Conservation (phyloP, 768 basidiomycete genomes). For the Sarcodon sp. region DNA sequence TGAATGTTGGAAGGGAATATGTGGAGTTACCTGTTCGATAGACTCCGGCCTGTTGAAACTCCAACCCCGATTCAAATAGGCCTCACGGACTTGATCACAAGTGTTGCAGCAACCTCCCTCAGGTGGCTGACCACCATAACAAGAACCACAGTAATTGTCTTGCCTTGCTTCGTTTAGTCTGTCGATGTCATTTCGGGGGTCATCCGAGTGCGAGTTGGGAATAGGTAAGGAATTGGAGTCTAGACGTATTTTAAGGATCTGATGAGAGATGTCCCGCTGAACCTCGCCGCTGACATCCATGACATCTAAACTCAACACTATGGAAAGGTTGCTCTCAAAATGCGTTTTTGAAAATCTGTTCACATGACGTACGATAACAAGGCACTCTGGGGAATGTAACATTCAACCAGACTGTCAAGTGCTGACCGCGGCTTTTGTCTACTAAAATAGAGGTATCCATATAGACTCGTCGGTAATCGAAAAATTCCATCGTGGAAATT, state of each 20-base stretch:
- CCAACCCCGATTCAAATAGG: slow-evolving; percentile 91
- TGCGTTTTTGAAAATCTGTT: background rate
- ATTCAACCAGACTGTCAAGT: slow-evolving; percentile 82
- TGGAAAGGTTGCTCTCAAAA: background rate
- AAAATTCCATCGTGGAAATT: slow-evolving; percentile 86
- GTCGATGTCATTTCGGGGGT: slow-evolving; percentile 82
- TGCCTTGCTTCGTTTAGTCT: slow-evolving; percentile 51
- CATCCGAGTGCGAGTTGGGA: slow-evolving; percentile 37
- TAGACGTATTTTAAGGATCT: slow-evolving; percentile 75
- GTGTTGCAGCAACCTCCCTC: slow-evolving; percentile 82
- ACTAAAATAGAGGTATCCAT: slow-evolving; percentile 90
- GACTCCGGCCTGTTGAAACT: slow-evolving; percentile 84
- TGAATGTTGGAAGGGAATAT: background rate
- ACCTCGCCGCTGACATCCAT: slow-evolving; percentile 98
- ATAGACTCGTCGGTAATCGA: slow-evolving; percentile 84
- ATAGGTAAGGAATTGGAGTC: slow-evolving; percentile 46
- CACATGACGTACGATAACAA: slow-evolving; percentile 59
- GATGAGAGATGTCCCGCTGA: slow-evolving; percentile 84
- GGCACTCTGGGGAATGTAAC: slow-evolving; percentile 94
- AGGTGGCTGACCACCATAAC: slow-evolving; percentile 79
- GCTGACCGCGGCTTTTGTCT: slow-evolving; percentile 91
- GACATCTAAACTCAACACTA: slow-evolving; percentile 91
- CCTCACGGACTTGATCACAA: slow-evolving; percentile 87
- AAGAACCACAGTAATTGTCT: slow-evolving; percentile 81
- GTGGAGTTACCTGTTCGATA: slow-evolving; percentile 71